Evolutionary conservation across 441 rosid genomes (phyloP).

Genomic region (Arabidopsis hybrid): DNA sequence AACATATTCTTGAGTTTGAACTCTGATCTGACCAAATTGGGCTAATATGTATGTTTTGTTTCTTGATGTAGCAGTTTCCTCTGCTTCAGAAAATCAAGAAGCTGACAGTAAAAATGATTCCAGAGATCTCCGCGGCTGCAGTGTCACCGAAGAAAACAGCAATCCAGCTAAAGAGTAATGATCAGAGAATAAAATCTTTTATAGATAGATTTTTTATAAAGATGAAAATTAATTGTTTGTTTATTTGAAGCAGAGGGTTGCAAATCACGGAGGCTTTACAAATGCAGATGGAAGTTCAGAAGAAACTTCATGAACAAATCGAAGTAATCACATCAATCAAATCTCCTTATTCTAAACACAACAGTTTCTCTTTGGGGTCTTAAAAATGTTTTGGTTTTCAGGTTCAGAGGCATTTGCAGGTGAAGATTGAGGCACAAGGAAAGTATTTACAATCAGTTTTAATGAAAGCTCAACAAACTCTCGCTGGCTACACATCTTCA

Average conservation of each 20-base stretch:
- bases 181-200: constrained; percentile 28
- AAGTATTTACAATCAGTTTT: constrained; percentile 89
- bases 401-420: constrained; percentile 97
- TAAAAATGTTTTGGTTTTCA: constrained; percentile 45
- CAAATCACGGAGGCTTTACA: constrained; percentile 84
- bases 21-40: constrained; percentile 24
- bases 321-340: constrained; percentile 57
- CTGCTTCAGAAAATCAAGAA: constrained; percentile 67
- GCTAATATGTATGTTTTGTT: constrained; percentile 14
- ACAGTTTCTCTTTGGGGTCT: neutral
- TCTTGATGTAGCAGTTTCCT: constrained; percentile 34
- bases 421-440: constrained; percentile 98
- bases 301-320: constrained; percentile 90
- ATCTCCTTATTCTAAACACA: neutral
- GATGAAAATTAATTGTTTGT: constrained; percentile 9
- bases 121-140: constrained; percentile 12
- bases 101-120: constrained; percentile 51
- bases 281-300: constrained; percentile 95
- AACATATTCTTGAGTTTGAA: constrained; percentile 29
- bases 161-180: constrained; percentile 73
- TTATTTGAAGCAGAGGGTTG: constrained; percentile 56
- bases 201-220: constrained; percentile 21
- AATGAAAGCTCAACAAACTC: constrained; percentile 90
- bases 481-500: constrained; percentile 72
- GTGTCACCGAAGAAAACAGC: constrained; percentile 49